A percentile compares a stretch with the other conserved stretches of the same genome.
Evolutionary conservation across 129 eudicot genomes (phyloP).

Genomic region (Flaveria sonorensis): DNA sequence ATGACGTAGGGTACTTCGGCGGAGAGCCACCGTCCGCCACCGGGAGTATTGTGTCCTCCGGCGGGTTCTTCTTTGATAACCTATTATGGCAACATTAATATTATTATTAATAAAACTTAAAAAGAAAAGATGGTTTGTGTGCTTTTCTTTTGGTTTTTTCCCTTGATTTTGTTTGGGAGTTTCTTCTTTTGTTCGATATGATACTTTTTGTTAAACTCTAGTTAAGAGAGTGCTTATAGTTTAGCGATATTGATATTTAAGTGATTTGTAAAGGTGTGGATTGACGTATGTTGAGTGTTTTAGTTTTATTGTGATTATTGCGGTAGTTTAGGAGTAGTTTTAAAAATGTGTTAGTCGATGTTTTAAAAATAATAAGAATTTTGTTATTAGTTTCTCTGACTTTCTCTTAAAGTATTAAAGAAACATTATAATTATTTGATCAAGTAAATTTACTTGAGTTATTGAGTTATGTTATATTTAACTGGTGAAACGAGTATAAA

Average conservation of each 20-base stretch:
- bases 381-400: not conserved
- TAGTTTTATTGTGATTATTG: no score
- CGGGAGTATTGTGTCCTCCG: conserved; percentile 33
- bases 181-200: conserved; percentile 1
- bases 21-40: conserved; percentile 19
- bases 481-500: no score
- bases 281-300: no score
- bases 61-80: conserved; percentile 45
- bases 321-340: no score
- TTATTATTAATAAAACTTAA: not conserved
- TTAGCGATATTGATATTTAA: no score
- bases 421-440: no score
- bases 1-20: conserved; percentile 27
- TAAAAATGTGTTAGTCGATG: no score
- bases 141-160: not conserved
- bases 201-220: not conserved
- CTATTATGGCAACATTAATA: conserved; percentile 60
- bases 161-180: conserved; percentile 18
- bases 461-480: no score
- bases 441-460: no score
- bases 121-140: conserved; percentile 31
- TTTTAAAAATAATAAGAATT: not conserved
- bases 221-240: no score
- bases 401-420: no score
- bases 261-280: no score